Evolutionary conservation across 208 protist species (phyloP).

Genomic region (Crithidia fasciculata): DNA sequence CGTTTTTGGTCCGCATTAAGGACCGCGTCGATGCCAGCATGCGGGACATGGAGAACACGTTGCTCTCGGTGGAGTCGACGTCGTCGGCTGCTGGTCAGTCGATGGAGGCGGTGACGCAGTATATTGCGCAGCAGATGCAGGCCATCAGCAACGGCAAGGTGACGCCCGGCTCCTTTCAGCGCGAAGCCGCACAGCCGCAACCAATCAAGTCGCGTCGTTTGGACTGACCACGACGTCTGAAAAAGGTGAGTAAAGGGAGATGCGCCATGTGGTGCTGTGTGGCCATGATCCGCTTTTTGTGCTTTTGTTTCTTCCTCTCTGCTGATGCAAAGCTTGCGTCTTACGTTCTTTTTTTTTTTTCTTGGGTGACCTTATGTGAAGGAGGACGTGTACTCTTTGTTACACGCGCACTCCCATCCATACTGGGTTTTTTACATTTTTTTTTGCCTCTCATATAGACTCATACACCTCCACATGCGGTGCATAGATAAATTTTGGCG

Average conservation of each 20-base stretch:
- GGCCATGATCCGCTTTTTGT: too few species aligned
- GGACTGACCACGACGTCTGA: neutral
- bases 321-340: neutral
- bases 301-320: neutral
- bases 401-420: too few species aligned
- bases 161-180: neutral
- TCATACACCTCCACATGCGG: too few species aligned
- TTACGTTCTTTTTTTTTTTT: neutral
- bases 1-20: constrained; percentile 71
- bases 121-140: constrained; percentile 42
- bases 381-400: too few species aligned
- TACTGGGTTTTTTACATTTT: neutral
- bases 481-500: too few species aligned
- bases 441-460: neutral
- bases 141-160: constrained; percentile 22
- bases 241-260: neutral
- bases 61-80: constrained; percentile 32
- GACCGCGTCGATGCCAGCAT: constrained; percentile 69
- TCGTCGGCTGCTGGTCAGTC: constrained; percentile 29
- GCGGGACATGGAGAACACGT: constrained; percentile 55
- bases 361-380: neutral
- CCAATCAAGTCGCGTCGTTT: constrained; percentile 1
- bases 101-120: constrained; percentile 32
- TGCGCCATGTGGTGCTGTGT: neutral
- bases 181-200: neutral